Percentiles rank a stretch among this genome's conserved stretches.
Conservation (phyloP, 1,139 yeast genomes). For the Pneumocystis sp. region DNA sequence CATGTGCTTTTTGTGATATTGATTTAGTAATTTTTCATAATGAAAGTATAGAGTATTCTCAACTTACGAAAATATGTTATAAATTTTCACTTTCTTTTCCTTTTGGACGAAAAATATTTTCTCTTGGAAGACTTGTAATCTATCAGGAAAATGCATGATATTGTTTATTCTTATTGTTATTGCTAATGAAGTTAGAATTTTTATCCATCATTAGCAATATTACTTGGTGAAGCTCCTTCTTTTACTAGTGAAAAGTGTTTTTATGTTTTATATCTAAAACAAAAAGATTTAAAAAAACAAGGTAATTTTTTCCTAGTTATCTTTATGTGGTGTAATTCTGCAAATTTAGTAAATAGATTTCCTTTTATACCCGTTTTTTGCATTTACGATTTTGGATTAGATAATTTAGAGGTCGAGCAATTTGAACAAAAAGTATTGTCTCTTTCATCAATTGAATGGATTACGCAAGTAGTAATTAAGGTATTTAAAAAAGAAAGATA, state of each 20-base stretch:
- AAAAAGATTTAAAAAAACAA: conserved; percentile 9
- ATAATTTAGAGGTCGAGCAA: background rate
- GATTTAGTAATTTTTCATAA: conserved; percentile 35
- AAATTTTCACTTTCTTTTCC: background rate
- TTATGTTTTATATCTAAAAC: conserved; percentile 5
- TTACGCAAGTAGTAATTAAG: conserved; percentile 8
- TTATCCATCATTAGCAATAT: conserved; percentile 38
- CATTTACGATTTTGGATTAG: background rate
- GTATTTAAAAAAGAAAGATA: background rate
- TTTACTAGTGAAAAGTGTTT: conserved; percentile 8
- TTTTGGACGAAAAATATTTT: conserved; percentile 12
- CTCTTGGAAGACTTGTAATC: conserved; percentile 44
- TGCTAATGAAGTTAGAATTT: conserved; percentile 17
- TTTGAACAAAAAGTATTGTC: conserved; percentile 11
- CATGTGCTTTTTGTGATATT: conserved; percentile 18
- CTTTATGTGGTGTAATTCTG: background rate
- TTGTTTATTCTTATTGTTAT: background rate
- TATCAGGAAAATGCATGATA: conserved; percentile 32
- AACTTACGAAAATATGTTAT: conserved; percentile 8
- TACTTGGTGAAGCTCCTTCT: conserved; percentile 18
- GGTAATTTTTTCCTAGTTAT: background rate
- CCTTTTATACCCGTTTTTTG: conserved; percentile 14
- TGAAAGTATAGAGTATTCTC: conserved; percentile 28
- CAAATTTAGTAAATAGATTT: conserved; percentile 1
- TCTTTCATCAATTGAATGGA: conserved; percentile 13